Base-by-base conservation (phyloP, 176 grass and related monocot species). In the Bonia amplexicaulis region DNA sequence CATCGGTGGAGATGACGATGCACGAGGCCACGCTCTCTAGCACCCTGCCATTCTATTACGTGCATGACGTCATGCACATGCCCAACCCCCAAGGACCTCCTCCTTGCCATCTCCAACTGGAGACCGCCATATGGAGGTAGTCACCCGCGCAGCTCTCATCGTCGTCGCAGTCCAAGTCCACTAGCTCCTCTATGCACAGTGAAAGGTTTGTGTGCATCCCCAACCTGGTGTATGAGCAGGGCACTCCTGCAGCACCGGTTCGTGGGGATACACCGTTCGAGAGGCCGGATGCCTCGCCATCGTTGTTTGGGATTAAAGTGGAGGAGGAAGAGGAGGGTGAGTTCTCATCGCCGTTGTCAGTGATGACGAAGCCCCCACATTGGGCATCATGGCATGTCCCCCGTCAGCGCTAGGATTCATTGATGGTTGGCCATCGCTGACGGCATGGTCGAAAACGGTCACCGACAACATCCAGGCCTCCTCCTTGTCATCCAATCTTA, bases 11-110 rank as follows among this genome's bases (percentile, higher is more conserved):
- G 9, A 84, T 80, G 12, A 68, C 54, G 4, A 42, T 57, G 19
- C 83, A n/a, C 58, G 84, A 74, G 74, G 89, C 85, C 31, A 1
- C 0, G 69, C 85, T 91, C 52, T n/a, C 80, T 16, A 33, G 76
- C 85, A 87, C 89, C 52, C 76, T 85, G 69, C 85, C 89, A 13
- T 91, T 87, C 80, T 91, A 91, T 76, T 91, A 91, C 81, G 76
- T 81, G 76, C 89, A 91, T 42, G 89, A 80, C 89, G 80, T 91
- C n/a, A 73, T 91, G 80, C 55, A 79, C 52, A 81, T 85, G 61
- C 42, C 85, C 69, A 54, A 60, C 76, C 46, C 46, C 76, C 85
- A 91, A 87, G 81, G 85, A 91, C 69, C 80, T 91, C 52, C 85
- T 91, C 52, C 80, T 87, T 76, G 62, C 89, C 80, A 84, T 91